These are phyloP conservation scores for bread wheat (Triticum aestivum) DNA, from an alignment of 176 grass and related monocot species.

Conservation along the genomic window IWGSC_CS_RefSeq_v2.1 NC_057797.1:442010854-442011353, in stretches of 20 bases:
- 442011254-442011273: conserved; percentile 70
- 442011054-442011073: conserved; percentile 46
- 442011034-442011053: conserved; percentile 86
- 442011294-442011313: conserved; percentile 51
- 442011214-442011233: conserved; percentile 70
- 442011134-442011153: conserved; percentile 60
- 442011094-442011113: conserved; percentile 34
- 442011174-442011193: conserved; percentile 68
- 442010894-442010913: conserved; percentile 34
- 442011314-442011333: conserved; percentile 27
- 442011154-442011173: conserved; percentile 55
- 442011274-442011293: conserved; percentile 67
- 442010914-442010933: conserved; percentile 29
- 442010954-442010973: conserved; percentile 40
- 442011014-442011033: conserved; percentile 30
- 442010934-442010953: conserved; percentile 24
- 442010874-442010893: conserved; percentile 39
- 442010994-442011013: conserved; percentile 34
- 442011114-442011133: conserved; percentile 42
- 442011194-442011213: conserved; percentile 67
- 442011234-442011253: conserved; percentile 76
- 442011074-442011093: conserved; percentile 44
- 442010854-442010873: conserved; percentile 42
- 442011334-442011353: conserved; percentile 46
- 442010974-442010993: conserved; percentile 19